Evolutionary conservation across 495 filamentous ascomycete genomes (phyloP).

Genomic region (Penicillium cosmopolitanum): DNA sequence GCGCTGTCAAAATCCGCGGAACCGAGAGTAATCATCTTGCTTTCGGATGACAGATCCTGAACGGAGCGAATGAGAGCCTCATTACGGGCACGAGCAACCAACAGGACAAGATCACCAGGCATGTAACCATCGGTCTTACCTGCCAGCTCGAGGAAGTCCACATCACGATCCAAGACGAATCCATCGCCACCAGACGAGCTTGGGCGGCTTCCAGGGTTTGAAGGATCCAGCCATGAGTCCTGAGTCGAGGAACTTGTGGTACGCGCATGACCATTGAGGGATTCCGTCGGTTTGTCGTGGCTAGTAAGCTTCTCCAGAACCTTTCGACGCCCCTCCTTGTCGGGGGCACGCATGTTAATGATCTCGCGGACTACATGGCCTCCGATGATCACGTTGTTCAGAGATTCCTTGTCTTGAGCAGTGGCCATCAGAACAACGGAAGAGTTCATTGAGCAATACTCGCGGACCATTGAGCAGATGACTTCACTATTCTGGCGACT

Average conservation of each 20-base stretch:
- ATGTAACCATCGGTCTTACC: slow-evolving; percentile 96
- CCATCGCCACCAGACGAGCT: slow-evolving; percentile 58
- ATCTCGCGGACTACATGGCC: slow-evolving; percentile 83
- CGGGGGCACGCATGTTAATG: slow-evolving; percentile 81
- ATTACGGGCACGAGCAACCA: slow-evolving; percentile 84
- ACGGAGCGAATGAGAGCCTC: slow-evolving; percentile 84
- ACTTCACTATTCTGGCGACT: slow-evolving; percentile 91
- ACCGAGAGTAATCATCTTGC: slow-evolving; percentile 60
- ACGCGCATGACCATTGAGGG: slow-evolving; percentile 44
- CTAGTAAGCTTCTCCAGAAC: slow-evolving; percentile 72
- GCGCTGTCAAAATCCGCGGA: slow-evolving; percentile 79
- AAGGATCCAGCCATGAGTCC: slow-evolving; percentile 74
- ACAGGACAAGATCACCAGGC: slow-evolving; percentile 87
- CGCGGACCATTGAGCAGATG: slow-evolving; percentile 77
- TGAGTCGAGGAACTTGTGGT: slow-evolving; percentile 44
- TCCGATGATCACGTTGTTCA: slow-evolving; percentile 79
- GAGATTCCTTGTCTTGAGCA: slow-evolving; percentile 84
- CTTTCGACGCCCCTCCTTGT: slow-evolving; percentile 84
- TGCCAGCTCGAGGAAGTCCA: slow-evolving; percentile 91
- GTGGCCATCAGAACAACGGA: slow-evolving; percentile 89
- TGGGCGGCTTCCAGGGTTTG: slow-evolving; percentile 48
- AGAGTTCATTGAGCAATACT: slow-evolving; percentile 75
- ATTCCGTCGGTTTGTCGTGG: slow-evolving; percentile 44
- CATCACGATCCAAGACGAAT: slow-evolving; percentile 68
- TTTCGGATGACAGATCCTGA: slow-evolving; percentile 37